phyloP scores from a whole-genome alignment of 495 filamentous ascomycete species.

The Penicillium arizonense region DNA sequence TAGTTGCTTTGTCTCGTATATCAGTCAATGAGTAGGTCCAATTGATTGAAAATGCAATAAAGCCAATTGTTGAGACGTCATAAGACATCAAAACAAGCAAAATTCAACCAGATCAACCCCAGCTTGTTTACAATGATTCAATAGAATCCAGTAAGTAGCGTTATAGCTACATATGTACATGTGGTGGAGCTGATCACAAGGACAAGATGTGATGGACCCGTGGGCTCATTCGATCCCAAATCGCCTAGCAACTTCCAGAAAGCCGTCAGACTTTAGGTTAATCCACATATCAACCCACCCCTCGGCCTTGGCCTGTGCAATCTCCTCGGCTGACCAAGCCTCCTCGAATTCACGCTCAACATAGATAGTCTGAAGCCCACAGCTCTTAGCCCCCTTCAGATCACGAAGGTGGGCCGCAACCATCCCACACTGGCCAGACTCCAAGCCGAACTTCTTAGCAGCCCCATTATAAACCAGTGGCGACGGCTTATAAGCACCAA shows the following conservation, averaged over 20 bases:
- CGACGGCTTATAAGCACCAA: constrained; percentile 76
- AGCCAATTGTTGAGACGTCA: too few relatives aligned
- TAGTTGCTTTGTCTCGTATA: too few relatives aligned
- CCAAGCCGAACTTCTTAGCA: constrained; percentile 52
- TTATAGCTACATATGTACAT: too few relatives aligned
- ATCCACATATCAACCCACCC: constrained; percentile 53
- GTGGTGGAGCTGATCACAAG: not conserved
- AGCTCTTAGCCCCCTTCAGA: constrained; percentile 60
- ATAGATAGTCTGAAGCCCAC: constrained; percentile 70
- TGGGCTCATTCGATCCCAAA: constrained; percentile 27
- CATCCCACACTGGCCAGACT: constrained; percentile 64
- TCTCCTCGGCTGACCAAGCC: constrained; percentile 49
- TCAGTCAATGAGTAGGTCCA: too few relatives aligned
- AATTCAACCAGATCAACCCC: too few relatives aligned
- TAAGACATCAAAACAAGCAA: too few relatives aligned
- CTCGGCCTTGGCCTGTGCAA: constrained; percentile 50
- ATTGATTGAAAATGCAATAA: too few relatives aligned
- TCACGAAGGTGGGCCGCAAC: constrained; percentile 77
- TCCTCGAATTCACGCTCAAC: constrained; percentile 70
- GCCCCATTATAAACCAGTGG: constrained; percentile 67
- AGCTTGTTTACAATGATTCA: too few relatives aligned
- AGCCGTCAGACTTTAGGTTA: constrained; percentile 22
- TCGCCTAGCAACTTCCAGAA: constrained; percentile 33
- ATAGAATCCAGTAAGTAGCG: too few relatives aligned
- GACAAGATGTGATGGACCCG: not conserved